Evolutionary conservation across 176 grass and related monocot species (phyloP), one percentile per base, ranked within the genome.

Genomic region (Canna indica): DNA sequence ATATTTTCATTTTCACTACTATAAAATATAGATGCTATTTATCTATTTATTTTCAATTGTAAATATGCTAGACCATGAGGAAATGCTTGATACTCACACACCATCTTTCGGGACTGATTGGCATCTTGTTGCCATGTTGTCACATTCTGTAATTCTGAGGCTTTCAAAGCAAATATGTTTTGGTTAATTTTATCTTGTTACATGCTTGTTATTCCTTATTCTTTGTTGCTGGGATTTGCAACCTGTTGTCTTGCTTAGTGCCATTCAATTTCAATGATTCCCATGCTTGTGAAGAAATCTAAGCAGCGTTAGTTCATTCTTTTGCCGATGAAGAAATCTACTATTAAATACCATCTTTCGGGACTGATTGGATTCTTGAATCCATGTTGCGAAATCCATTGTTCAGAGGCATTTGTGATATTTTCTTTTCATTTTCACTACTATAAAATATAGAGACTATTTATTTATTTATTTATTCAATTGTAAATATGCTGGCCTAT

Each of bases 101-200:
- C 63, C 63, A 66, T 41, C 63, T 25, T 66, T 66, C 18, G 35
- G 62, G 62, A 66, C 63, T 66, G 63, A 66, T 66, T 24, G 63
- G 63, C 63, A 4, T 39, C 35, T 12, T 39, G 3, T 26, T 20
- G 63, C 63, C 34, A 24, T 65, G 62, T 3, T 65, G 63, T 11
- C 8, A 44, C n/a, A 39, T 41, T 66, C 63, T 66, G 34, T 34
- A 41, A 66, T 66, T 66, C 63, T 39, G 63, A 66, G 63, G 16
- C 63, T 3, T 36, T 65, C 1, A 2, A 22, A 24, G 3, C 18
- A n/a, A 16, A 2, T 0, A 2, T 64, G 12, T 66, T 66, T 16
- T n/a, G n/a, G 4, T 10, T 28, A 11, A 64, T 35, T 4, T 35
- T 36, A 2, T 9, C 0, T 36, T 65, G 3, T 64, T 64, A 7